Conservation (phyloP, 495 filamentous ascomycete genomes). For the Lophiotrema nucula region DNA sequence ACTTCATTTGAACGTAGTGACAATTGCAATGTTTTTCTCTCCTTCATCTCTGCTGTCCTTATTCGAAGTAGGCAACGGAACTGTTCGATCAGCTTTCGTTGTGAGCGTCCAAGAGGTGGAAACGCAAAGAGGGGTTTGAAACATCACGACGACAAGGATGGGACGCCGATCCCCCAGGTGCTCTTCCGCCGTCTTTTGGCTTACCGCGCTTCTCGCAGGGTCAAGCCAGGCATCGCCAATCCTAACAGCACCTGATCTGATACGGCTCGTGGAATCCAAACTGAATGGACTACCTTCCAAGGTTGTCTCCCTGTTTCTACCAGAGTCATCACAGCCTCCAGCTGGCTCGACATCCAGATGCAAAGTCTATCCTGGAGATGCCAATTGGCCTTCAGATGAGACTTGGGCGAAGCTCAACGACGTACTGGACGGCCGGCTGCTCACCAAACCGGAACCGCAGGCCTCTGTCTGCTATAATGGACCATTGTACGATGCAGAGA, state of each 20-base stretch:
- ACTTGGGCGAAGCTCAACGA: slow-evolving; percentile 26
- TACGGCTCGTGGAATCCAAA: neutral
- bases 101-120: no score
- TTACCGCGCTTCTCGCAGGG: slow-evolving; percentile 5
- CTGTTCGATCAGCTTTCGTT: no score
- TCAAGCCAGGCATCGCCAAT: slow-evolving; percentile 8
- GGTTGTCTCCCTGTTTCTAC: neutral
- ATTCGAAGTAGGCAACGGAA: no score
- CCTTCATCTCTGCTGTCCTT: no score
- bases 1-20: no score
- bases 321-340: neutral
- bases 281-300: slow-evolving; percentile 7
- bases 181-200: slow-evolving; percentile 3
- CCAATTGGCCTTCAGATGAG: slow-evolving; percentile 23
- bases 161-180: slow-evolving; percentile 7
- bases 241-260: neutral
- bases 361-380: slow-evolving; percentile 28
- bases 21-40: no score
- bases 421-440: slow-evolving; percentile 12
- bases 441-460: slow-evolving; percentile 15
- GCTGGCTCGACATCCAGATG: neutral
- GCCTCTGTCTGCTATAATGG: slow-evolving; percentile 29
- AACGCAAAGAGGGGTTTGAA: neutral
- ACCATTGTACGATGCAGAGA: slow-evolving; percentile 16
- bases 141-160: slow-evolving; percentile 5